Conservation (phyloP, 257 asterid species). For the Solanum stenotomum region DNA sequence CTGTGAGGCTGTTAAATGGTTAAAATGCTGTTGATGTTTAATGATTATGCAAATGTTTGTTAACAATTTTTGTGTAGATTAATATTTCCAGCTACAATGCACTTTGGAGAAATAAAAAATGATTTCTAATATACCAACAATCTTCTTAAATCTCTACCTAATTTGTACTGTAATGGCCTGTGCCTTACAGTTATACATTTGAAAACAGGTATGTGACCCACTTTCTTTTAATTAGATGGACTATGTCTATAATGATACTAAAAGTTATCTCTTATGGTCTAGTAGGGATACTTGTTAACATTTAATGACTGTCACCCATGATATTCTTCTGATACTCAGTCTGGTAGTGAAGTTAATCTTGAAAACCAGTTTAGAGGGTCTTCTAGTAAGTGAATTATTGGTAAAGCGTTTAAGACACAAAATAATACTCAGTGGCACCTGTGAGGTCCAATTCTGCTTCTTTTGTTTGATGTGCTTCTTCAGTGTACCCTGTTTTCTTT, state of each 20-base stretch:
- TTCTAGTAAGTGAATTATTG: neutral
- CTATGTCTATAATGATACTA: neutral
- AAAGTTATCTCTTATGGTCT: neutral
- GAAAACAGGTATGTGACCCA: neutral
- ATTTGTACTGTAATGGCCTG: neutral
- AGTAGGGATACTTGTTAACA: neutral
- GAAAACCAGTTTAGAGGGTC: neutral
- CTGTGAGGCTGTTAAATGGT: slow-evolving; percentile 1
- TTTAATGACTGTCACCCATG: neutral
- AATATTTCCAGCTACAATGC: neutral
- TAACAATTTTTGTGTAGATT: neutral
- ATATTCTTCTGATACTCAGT: neutral
- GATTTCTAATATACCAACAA: neutral
- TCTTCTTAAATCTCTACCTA: neutral
- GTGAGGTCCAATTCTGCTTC: neutral
- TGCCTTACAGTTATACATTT: neutral
- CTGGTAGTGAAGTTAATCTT: neutral
- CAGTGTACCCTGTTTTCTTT: neutral
- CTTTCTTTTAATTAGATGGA: neutral
- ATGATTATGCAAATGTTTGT: neutral
- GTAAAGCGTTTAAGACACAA: too few relatives aligned
- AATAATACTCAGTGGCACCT: neutral
- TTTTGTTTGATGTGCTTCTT: neutral
- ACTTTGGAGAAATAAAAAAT: neutral
- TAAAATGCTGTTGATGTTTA: neutral